Base-by-base conservation (phyloP, 176 grass and related monocot genomes). In the Oryza punctata region DNA sequence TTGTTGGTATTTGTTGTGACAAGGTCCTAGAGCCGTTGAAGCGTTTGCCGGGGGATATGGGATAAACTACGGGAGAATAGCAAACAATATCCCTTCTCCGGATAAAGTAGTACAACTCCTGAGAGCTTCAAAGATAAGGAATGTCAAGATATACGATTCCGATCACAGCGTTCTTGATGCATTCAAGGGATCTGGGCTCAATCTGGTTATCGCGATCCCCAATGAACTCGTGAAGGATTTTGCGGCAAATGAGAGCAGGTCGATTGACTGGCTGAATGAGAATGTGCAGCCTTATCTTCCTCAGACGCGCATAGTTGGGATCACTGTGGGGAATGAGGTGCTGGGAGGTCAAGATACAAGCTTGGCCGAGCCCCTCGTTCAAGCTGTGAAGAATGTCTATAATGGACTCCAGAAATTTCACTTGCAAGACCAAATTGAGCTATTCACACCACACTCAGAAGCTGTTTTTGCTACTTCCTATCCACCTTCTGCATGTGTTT, bases 251-350 rank as follows among this genome's bases (percentile, higher is more conserved):
- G 85, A 93, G 60, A 87, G 86, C 32, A 52, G n/a, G 1, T 77
- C 91, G 14, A 81, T 96, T 13, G 94, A 92, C 45, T 99, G 97
- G 97, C 57, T 99, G 28, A 94, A 99, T 74, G 88, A 91, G 46
- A 96, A 99, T 78, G 93, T 99, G 75, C 81, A 99, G 25, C 90
- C 91, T 25, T 99, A 94, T 89, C 66, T 92, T 25, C 84, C 97
- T 67, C 75, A 87, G 13, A 94, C 89, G 0, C 84, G 75, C 50
- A 96, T 99, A 6, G 60, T 90, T 37, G 93, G 91, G 9, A 96
- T 99, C 87, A 89, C 90, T 15, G 91, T 99, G 54, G 97, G 97
- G 50, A 99, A 99, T 27, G 97, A 99, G 88, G 79, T 99, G n/a
- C 70, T 99, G 67, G 97, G 97, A 77, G 91, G 97, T 27, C 24